Evolutionary conservation across 2,329 filamentous ascomycete species (phyloP).

Genomic region (Exserohilum rostratum): DNA sequence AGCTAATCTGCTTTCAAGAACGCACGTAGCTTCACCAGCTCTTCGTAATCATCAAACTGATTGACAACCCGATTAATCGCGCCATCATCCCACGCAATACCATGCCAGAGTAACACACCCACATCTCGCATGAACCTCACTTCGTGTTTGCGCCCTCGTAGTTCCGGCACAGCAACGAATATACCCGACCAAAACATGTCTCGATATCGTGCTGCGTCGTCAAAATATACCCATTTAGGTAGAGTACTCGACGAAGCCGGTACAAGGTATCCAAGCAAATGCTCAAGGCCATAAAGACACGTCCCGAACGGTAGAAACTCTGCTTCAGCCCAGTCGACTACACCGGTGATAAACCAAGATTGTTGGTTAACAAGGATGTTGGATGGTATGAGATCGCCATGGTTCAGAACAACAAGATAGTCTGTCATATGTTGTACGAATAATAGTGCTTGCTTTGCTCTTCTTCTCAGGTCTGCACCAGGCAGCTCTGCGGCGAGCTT

Average conservation of each 20-base stretch:
- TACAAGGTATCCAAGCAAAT: constrained; percentile 60
- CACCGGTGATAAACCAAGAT: constrained; percentile 56
- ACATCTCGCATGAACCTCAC: constrained; percentile 57
- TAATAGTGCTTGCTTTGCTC: constrained; percentile 21
- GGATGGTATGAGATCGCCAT: constrained; percentile 64
- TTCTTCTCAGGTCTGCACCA: constrained; percentile 19
- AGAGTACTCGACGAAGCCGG: background rate
- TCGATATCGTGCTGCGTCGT: constrained; percentile 53
- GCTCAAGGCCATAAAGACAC: constrained; percentile 66
- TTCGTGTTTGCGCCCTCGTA: constrained; percentile 43
- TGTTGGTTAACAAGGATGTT: constrained; percentile 62
- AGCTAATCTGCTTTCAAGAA: constrained; percentile 33
- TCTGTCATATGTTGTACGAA: constrained; percentile 53
- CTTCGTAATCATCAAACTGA: constrained; percentile 57
- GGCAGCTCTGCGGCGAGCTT: constrained; percentile 35
- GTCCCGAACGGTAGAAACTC: constrained; percentile 66
- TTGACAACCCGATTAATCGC: constrained; percentile 64
- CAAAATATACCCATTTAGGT: constrained; percentile 50
- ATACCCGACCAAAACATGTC: constrained; percentile 59
- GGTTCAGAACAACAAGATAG: constrained; percentile 63
- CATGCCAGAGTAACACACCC: constrained; percentile 67
- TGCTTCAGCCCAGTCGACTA: constrained; percentile 70
- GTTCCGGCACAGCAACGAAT: constrained; percentile 41
- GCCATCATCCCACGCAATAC: constrained; percentile 68
- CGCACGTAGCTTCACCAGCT: constrained; percentile 60